phyloP scores from a whole-genome alignment of 257 asterid genomes.

The Solanum chilense region DNA sequence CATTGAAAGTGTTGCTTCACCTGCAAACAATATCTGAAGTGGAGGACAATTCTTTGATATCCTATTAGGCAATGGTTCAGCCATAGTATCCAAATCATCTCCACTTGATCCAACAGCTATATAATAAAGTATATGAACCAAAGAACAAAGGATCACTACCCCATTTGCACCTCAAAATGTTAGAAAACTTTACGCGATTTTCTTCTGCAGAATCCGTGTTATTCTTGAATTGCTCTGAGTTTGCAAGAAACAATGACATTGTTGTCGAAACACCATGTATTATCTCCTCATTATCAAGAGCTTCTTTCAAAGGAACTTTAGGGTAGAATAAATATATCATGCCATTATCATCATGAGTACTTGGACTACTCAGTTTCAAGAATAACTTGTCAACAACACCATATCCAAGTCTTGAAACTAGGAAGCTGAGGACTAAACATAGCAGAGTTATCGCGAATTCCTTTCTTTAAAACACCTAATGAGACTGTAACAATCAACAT shows the following conservation, averaged over 20 bases:
- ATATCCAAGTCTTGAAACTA: slow-evolving; percentile 49
- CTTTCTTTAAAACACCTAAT: slow-evolving; percentile 53
- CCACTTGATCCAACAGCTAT: slow-evolving; percentile 76
- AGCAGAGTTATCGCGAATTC: not conserved
- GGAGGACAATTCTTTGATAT: slow-evolving; percentile 12
- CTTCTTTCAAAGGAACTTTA: slow-evolving; percentile 55
- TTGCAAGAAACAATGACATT: slow-evolving; percentile 29
- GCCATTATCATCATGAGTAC: not conserved
- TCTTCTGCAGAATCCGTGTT: not conserved
- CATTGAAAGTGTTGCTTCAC: not conserved
- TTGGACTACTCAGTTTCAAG: slow-evolving; percentile 18
- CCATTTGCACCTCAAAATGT: slow-evolving; percentile 64
- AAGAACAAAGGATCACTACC: slow-evolving; percentile 73
- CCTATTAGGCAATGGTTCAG: slow-evolving; percentile 40
- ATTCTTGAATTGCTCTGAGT: slow-evolving; percentile 3
- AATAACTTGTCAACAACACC: slow-evolving; percentile 84
- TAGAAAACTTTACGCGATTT: slow-evolving; percentile 14
- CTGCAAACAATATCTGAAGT: not conserved
- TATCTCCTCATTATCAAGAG: slow-evolving; percentile 50
- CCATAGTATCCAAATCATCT: slow-evolving; percentile 54
- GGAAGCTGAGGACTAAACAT: slow-evolving; percentile 67
- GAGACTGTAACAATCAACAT: slow-evolving; percentile 77
- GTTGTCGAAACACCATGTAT: slow-evolving; percentile 48
- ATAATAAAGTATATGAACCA: slow-evolving; percentile 61
- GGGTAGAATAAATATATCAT: slow-evolving; percentile 21